Evolutionary conservation across 192 early-diverging fungal genomes (phyloP), one percentile per base, ranked within the genome.

Genomic region (Coemansia guatemalensis): DNA sequence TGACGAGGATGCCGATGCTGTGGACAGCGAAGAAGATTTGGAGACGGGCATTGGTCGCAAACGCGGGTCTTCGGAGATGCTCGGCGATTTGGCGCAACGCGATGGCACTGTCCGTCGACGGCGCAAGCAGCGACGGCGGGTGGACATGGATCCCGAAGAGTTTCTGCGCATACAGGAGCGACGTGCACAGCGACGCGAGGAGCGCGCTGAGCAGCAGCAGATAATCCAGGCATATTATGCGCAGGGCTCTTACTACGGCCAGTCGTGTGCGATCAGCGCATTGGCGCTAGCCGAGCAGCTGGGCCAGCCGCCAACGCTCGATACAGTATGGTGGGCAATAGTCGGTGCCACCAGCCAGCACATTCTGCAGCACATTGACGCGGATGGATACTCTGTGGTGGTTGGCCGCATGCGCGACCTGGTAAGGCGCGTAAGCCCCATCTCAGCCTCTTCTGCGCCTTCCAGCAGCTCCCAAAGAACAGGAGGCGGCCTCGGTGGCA

Each of bases 251-350:
- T 94, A 87, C 68, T 84, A 86, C 64, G 91, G 93, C 0, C 85
- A 88, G 54, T 86, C 93, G 12, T 88, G 90, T 8, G 76, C 92
- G 1, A 83, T 88, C 12, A 80, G 88, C 33, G 64, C 90, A 48
- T 93, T 94, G 74, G 74, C 77, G 61, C 77, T 98, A 58, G 86
- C 89, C 11, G 83, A 75, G 21, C 90, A 94, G 65, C 64, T 98
- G 5, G 88, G 87, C 23, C 81, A 88, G 6, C 83, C 88, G 47
- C 65, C 63, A 0, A 86, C 84, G 18, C 81, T 82, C 12, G 90
- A 95, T 30, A 71, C 90, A 14, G 72, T 95, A 24, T 97, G 95
- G 95, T 93, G 84, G 22, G 89, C 95, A 0, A 92, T 95, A 11
- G 78, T 92, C 6, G 92, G 91, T 4, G 68, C 93, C 12, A 90